phyloP scores from a whole-genome alignment of 805 yeast species.

The Scheffersomyces stipitis region DNA sequence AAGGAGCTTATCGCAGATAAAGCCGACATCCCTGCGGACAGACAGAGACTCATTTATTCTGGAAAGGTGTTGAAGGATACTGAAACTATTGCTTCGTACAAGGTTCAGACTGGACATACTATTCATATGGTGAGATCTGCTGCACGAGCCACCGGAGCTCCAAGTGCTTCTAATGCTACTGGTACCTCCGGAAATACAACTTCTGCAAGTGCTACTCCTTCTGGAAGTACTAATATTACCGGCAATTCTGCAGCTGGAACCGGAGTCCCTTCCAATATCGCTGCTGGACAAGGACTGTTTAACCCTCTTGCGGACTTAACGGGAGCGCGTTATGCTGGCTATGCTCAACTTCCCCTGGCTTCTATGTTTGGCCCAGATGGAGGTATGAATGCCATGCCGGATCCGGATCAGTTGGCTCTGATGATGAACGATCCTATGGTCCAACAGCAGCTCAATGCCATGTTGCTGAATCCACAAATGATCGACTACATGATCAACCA shows the following conservation, averaged over 20 bases:
- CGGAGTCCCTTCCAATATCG: constrained; percentile 71
- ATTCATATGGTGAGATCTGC: constrained; percentile 89
- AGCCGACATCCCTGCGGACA: constrained; percentile 67
- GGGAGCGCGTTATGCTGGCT: constrained; percentile 95
- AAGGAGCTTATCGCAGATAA: constrained; percentile 62
- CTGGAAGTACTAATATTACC: constrained; percentile 14
- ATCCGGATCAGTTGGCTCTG: constrained; percentile 68
- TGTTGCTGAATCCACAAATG: constrained; percentile 88
- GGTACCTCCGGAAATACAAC: constrained; percentile 16
- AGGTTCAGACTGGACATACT: constrained; percentile 82
- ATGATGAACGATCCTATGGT: constrained; percentile 82
- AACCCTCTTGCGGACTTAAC: constrained; percentile 91
- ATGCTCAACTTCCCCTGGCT: constrained; percentile 81
- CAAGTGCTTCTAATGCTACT: constrained; percentile 26
- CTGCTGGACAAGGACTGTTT: constrained; percentile 86
- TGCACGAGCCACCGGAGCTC: too few relatives aligned
- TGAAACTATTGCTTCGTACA: constrained; percentile 72
- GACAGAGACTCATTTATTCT: constrained; percentile 87
- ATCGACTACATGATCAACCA: constrained; percentile 76
- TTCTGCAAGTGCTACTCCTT: constrained; percentile 22
- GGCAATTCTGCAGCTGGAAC: constrained; percentile 12
- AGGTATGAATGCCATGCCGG: constrained; percentile 75
- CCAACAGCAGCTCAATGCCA: constrained; percentile 77
- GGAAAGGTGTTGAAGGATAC: constrained; percentile 90
- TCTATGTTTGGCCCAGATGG: constrained; percentile 94